Percentiles rank a stretch among this genome's conserved stretches.
Evolutionary conservation across 1,284 basidiomycete genomes (phyloP).

Genomic region (Trametes versicolor): DNA sequence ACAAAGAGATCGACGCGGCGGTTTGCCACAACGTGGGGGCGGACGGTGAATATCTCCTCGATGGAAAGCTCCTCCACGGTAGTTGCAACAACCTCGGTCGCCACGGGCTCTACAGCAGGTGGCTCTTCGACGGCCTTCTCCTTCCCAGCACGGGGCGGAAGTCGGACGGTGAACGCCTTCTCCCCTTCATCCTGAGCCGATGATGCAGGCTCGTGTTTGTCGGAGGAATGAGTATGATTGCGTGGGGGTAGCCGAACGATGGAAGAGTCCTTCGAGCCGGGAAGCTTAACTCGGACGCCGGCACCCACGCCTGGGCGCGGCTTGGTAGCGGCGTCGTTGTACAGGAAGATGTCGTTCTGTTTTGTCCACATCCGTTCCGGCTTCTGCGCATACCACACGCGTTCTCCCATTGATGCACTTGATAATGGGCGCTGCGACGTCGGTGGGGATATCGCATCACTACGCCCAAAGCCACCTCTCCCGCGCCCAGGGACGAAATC

Average conservation of each 20-base stretch:
- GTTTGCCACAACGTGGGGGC: conserved; percentile 52
- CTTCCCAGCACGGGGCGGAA: conserved; percentile 55
- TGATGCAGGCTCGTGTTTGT: conserved; percentile 20
- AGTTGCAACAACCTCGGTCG: conserved; percentile 41
- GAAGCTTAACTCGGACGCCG: conserved; percentile 67
- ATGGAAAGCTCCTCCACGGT: conserved; percentile 53
- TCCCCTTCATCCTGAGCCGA: conserved; percentile 50
- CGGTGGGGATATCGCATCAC: conserved; percentile 37
- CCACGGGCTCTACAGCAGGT: conserved; percentile 19
- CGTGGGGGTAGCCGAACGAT: conserved; percentile 44
- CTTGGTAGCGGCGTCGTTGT: conserved; percentile 66
- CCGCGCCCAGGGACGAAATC: conserved; percentile 47
- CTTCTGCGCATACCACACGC: conserved; percentile 76
- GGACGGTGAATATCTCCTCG: conserved; percentile 66
- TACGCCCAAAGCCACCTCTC: conserved; percentile 56
- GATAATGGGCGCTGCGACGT: conserved; percentile 40
- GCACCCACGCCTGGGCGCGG: conserved; percentile 62
- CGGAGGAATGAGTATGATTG: conserved; percentile 23
- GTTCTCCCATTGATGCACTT: conserved; percentile 48
- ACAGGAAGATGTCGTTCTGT: conserved; percentile 77
- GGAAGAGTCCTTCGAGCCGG: conserved; percentile 50
- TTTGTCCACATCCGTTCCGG: conserved; percentile 84
- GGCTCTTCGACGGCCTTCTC: conserved; percentile 37
- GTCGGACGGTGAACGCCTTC: conserved; percentile 59
- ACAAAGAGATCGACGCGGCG: conserved; percentile 34